A percentile compares a stretch with the other conserved stretches of the same genome.
phyloP scores from a whole-genome alignment of 495 filamentous ascomycete genomes.

The Xylaria scruposa region DNA sequence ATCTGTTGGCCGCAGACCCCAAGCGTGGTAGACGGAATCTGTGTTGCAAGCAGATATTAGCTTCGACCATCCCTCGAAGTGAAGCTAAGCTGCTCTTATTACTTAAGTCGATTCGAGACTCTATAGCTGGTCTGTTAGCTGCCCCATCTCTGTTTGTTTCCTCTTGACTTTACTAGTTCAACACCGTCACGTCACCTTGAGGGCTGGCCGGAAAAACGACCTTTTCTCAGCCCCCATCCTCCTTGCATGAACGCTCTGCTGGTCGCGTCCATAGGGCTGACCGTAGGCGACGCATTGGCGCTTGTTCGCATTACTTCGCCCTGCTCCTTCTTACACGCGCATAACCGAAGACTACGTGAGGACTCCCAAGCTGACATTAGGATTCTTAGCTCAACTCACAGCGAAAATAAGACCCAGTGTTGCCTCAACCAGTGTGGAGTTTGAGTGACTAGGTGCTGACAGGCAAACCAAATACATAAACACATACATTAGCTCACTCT shows the following conservation, averaged over 20 bases:
- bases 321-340: too few relatives aligned
- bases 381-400: not conserved
- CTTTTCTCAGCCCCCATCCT: conserved; percentile 19
- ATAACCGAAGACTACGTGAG: not conserved
- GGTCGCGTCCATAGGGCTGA: conserved; percentile 27
- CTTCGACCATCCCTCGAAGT: not conserved
- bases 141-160: not conserved
- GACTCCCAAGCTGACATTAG: conserved; percentile 18
- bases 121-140: not conserved
- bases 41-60: not conserved
- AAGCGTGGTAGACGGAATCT: not conserved
- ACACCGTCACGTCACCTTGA: conserved; percentile 2
- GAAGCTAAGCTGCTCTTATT: not conserved
- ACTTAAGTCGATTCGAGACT: not conserved
- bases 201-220: conserved; percentile 3
- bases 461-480: not conserved
- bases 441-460: conserved; percentile 1
- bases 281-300: not conserved
- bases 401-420: not conserved
- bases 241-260: conserved; percentile 15
- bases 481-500: not conserved
- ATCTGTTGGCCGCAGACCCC: not conserved
- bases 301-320: not conserved
- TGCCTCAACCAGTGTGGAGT: conserved; percentile 2
- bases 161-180: not conserved